Base-by-base conservation (phyloP, 352 stramenopile species). In the Salisapilia sapeloensis region DNA sequence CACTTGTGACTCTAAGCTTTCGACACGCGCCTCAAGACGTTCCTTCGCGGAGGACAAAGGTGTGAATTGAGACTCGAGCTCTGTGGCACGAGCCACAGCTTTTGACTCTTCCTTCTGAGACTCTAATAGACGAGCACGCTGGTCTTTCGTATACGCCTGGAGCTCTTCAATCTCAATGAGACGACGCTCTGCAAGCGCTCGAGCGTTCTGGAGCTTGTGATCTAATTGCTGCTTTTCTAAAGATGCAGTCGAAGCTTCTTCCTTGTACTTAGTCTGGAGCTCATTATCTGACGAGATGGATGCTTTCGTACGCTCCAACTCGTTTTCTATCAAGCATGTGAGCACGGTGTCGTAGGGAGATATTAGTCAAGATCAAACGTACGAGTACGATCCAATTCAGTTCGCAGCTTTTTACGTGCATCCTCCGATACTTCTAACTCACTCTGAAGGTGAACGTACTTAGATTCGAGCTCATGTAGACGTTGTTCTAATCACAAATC, bases 401-500 rank as follows among this genome's bases (percentile, higher is more conserved):
- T 31, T 24, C 50, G 46, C 2, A 76, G 33, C 4, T 33, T 31
- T 44, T 81, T 59, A 24, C 60, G 57, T 40, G 79, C 60, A n/a
- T 44, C 52, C 46, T 82, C 69, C 0, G 53, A 39, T 10, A 75
- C 42, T 3, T 50, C 55, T n/a, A 79, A 56, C n/a, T 79, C 52
- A 41, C 60, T 61, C 39, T 72, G 64, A 2, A 76, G 38, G 8
- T 38, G 41, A 35, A 83, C 37, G 44, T 66, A 78, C 42, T 86
- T 83, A 19, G 58, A 60, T 42, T 86, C 71, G 21, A 84, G 44
- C 30, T 86, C 71, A 35, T 86, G 71, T 17, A 83, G 44, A 34
- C 83, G 38, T 76, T 86, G 66, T 33, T 84, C 67, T 83, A 36
- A 13, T 34, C 40, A 35, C 11, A n/a, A n/a, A n/a, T n/a, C n/a